Base-by-base conservation (phyloP, 768 basidiomycete species). In the Amanita jacksonii region DNA sequence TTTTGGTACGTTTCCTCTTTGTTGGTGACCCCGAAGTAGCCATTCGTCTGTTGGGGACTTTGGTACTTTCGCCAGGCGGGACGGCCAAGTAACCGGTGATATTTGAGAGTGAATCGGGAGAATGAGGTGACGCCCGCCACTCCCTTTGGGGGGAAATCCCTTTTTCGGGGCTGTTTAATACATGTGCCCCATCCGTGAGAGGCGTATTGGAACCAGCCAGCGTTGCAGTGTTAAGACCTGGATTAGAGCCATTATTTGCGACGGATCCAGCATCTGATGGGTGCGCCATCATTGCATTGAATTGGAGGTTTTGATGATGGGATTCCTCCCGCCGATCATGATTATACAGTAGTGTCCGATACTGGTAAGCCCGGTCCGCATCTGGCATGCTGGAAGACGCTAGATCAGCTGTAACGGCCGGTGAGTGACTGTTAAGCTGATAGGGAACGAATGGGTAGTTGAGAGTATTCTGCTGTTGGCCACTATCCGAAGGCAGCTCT, bases 1-100 rank as follows among this genome's bases (percentile, higher is more conserved):
- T 54, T 38, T 55, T 62, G 8, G 45, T 38, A 13, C 58, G 56
- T 43, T 60, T 61, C 31, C 56, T 52, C 45, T 63, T 52, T 27
- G 49, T 45, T 1, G 41, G 23, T 4, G 46, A 32, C 24, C 16
- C 19, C 19, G 40, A 27, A 8, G 16, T 15, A 28, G 38, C 22
- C 30, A 5, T 32, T 30, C 33, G 24, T 8, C 20, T 19, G 31
- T 53, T 47, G 2, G 20, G 13, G 15, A n/a, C 27, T 41, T 47
- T 40, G 34, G 9, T 31, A 42, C 16, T 42, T 38, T 16, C 39
- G 54, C 8, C 34, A 13, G 35, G 41, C 9, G 7, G 38, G 38
- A 24, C 24, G 22, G 13, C 12, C 8, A 20, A 22, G 8, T 41
- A 25, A 13, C 18, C 22, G 16, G 8, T 19, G 20, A 19, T 41